Evolutionary conservation across 352 stramenopile genomes (phyloP).

Genomic region (Pythium vanterpoolii): DNA sequence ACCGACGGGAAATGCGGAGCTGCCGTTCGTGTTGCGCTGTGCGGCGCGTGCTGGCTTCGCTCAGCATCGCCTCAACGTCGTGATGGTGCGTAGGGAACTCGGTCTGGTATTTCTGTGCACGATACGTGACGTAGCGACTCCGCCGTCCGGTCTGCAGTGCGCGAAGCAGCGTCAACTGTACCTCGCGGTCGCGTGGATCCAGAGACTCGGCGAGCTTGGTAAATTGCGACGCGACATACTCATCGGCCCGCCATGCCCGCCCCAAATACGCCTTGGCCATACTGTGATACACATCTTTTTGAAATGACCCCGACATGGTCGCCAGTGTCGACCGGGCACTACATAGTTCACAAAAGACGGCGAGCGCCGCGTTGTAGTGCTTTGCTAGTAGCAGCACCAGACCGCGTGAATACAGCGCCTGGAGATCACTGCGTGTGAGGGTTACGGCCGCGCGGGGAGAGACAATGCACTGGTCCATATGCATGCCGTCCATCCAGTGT

Average conservation of each 20-base stretch:
- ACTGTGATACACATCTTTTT: constrained; percentile 55
- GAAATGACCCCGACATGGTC: constrained; percentile 30
- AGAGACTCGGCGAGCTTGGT: constrained; percentile 67
- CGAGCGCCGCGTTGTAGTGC: constrained; percentile 38
- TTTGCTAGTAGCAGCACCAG: constrained; percentile 27
- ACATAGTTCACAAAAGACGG: constrained; percentile 16
- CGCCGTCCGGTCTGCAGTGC: constrained; percentile 43
- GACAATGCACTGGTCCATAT: constrained; percentile 12
- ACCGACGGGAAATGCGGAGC: constrained; percentile 8
- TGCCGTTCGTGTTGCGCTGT: constrained; percentile 8
- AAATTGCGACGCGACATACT: constrained; percentile 55
- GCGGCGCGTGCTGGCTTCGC: neutral
- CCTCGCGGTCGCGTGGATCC: constrained; percentile 35
- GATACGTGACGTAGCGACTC: constrained; percentile 35
- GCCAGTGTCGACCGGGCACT: constrained; percentile 1
- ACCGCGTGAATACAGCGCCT: constrained; percentile 27
- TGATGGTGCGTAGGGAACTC: constrained; percentile 41
- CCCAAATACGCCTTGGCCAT: constrained; percentile 64
- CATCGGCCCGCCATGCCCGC: constrained; percentile 62
- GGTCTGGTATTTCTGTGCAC: constrained; percentile 38
- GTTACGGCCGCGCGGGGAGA: neutral
- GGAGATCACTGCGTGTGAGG: constrained; percentile 20
- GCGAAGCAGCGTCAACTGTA: constrained; percentile 62
- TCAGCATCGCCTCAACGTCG: constrained; percentile 34
- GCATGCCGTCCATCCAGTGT: constrained; percentile 15